These are phyloP conservation scores for Rhodotorula mucilaginosa DNA, from an alignment of 1,284 basidiomycete genomes.

Conservation along the genomic window DNA sequence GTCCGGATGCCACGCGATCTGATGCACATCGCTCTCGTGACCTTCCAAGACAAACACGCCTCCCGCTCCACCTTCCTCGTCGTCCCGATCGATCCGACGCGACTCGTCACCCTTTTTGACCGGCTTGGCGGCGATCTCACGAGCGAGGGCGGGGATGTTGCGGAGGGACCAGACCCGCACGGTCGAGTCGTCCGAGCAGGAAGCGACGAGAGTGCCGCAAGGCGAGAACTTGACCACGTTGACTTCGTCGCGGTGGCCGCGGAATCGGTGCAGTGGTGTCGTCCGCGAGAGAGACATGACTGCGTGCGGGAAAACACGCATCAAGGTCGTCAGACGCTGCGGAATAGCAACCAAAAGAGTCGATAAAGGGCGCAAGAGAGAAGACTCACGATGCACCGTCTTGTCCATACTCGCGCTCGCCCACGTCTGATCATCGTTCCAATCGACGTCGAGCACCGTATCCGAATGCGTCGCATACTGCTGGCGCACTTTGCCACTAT, in stretches of 20 bases:
- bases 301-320: slow-evolving; percentile 1
- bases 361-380: too few species aligned
- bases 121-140: slow-evolving; percentile 31
- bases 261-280: slow-evolving; percentile 42
- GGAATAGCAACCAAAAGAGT: too few species aligned
- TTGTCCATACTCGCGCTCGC: slow-evolving; percentile 69
- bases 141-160: slow-evolving; percentile 50
- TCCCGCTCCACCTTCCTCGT: slow-evolving; percentile 24
- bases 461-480: slow-evolving; percentile 52
- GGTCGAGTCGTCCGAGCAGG: slow-evolving; percentile 73
- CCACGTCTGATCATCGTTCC: slow-evolving; percentile 69
- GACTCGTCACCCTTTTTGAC: slow-evolving; percentile 25
- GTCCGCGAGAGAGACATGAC: slow-evolving; percentile 37
- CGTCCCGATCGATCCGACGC: slow-evolving; percentile 29
- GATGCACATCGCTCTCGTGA: slow-evolving; percentile 65
- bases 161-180: slow-evolving; percentile 69
- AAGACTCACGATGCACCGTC: slow-evolving; percentile 40
- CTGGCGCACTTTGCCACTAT: slow-evolving; percentile 43
- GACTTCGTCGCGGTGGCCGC: slow-evolving; percentile 72
- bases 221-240: slow-evolving; percentile 72
- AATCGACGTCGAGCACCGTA: slow-evolving; percentile 75
- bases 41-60: slow-evolving; percentile 47
- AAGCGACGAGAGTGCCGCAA: slow-evolving; percentile 64
- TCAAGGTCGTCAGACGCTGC: neutral
- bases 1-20: slow-evolving; percentile 68